phyloP scores from a whole-genome alignment of 1,139 yeast genomes.

The Arxiozyma bovina region DNA sequence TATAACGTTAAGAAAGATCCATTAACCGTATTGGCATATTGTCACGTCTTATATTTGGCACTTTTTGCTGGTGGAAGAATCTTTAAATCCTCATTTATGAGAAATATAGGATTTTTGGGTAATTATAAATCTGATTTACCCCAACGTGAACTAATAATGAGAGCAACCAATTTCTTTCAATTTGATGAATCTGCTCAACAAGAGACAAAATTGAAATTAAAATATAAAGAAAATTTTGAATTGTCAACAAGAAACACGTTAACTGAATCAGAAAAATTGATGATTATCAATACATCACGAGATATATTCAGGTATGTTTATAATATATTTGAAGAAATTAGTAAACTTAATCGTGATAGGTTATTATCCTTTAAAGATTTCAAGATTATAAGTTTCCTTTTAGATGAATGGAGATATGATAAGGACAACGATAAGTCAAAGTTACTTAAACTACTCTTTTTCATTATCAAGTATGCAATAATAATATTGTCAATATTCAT shows the following conservation, averaged over 20 bases:
- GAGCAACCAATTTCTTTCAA: conserved; percentile 66
- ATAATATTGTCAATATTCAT: not conserved
- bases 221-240: conserved; percentile 70
- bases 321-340: conserved; percentile 55
- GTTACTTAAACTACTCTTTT: not conserved
- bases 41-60: conserved; percentile 80
- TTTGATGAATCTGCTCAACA: conserved; percentile 64
- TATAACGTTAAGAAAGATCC: conserved; percentile 53
- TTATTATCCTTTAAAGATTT: conserved; percentile 51
- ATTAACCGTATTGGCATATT: conserved; percentile 65
- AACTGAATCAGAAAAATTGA: conserved; percentile 60
- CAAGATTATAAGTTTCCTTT: conserved; percentile 35
- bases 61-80: conserved; percentile 81
- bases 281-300: conserved; percentile 59
- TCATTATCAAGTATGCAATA: not conserved
- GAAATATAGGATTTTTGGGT: conserved; percentile 68
- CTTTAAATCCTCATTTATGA: conserved; percentile 57
- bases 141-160: conserved; percentile 39
- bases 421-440: conserved; percentile 6
- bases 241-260: conserved; percentile 59
- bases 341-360: conserved; percentile 49
- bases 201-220: conserved; percentile 53
- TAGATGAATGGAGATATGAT: conserved; percentile 28
- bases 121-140: conserved; percentile 54
- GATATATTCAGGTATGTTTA: conserved; percentile 59